Evolutionary conservation across 495 filamentous ascomycete species (phyloP), one percentile per base, ranked within the genome.

Genomic region (Xylaria intraflava): DNA sequence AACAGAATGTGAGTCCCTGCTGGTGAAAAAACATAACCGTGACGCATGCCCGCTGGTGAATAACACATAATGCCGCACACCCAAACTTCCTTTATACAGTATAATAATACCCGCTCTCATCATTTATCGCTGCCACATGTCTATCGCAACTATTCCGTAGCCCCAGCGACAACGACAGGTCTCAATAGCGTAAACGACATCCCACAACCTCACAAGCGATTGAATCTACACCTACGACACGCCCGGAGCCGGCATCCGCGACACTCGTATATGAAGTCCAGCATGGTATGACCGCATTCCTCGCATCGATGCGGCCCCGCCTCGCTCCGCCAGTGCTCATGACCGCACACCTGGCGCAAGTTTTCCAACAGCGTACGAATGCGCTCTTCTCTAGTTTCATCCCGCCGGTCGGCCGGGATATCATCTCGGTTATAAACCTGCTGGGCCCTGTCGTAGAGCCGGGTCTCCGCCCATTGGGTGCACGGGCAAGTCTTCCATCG

Each of bases 401-500:
- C 14, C 12, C 12, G 19, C 33, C 23, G 12, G 14, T 44, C 11
- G 2, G 8, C 20, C 12, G 35, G 35, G 23, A 29, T 19, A 14
- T 24, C 33, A 22, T 64, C 58, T 46, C 72, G 70, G 36, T 67
- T 59, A 23, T 69, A 58, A 11, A 71, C 61, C 48, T 67, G 53
- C 35, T 66, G 35, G 11, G 65, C 70, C 35, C 68, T 60, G 8
- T 49, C 55, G 10, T 62, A 43, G 3, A 76, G 63, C 23, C 55
- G 64, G 6, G 55, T 24, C 45, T 74, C 72, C 14, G 72, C 47
- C 68, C 72, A 79, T 14, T 67, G 53, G 6, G 16, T 57, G 45
- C 80, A 83, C 3, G 8, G 0, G 53, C 80, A 85, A 0, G 56
- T 72, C 51, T 75, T 76, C 79, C 81, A 85, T 10, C 10, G 30